A percentile compares a stretch with the other conserved stretches of the same genome.
These are phyloP conservation scores for Rhizopus arrhizus DNA, from an alignment of 371 early-diverging fungal species.

Conservation along the genomic window DNA sequence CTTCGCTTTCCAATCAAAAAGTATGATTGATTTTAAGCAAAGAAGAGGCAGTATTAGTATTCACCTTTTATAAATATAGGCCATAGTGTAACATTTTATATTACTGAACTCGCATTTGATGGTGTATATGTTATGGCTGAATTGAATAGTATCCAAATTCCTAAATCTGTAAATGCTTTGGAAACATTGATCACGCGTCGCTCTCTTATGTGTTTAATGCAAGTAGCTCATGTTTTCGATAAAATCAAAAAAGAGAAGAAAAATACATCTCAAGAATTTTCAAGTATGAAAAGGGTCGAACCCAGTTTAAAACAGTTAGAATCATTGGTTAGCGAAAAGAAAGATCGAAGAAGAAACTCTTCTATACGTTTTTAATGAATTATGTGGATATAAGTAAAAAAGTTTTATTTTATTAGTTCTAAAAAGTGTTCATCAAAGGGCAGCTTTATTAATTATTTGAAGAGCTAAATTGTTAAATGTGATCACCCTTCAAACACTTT, in stretches of 20 bases:
- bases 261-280: constrained; percentile 3
- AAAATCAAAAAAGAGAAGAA: constrained; percentile 12
- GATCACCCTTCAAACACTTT: constrained; percentile 13
- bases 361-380: constrained; percentile 9
- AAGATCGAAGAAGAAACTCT: constrained; percentile 6
- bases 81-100: constrained; percentile 10
- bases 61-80: constrained; percentile 14
- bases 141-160: constrained; percentile 9
- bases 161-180: constrained; percentile 8
- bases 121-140: constrained; percentile 11
- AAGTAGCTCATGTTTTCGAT: constrained; percentile 12
- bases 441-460: too few species aligned
- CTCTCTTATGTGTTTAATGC: constrained; percentile 7
- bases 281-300: constrained; percentile 39
- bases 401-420: background rate
- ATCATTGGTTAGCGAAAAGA: background rate
- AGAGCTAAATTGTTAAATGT: constrained; percentile 4
- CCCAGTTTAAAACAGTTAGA: background rate
- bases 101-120: constrained; percentile 1
- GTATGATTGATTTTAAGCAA: constrained; percentile 13
- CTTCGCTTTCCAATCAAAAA: constrained; percentile 16
- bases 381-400: background rate
- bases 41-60: constrained; percentile 8
- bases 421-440: background rate
- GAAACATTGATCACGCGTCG: constrained; percentile 7